phyloP scores from a whole-genome alignment of 805 yeast genomes.

The Ogataea kodamae region DNA sequence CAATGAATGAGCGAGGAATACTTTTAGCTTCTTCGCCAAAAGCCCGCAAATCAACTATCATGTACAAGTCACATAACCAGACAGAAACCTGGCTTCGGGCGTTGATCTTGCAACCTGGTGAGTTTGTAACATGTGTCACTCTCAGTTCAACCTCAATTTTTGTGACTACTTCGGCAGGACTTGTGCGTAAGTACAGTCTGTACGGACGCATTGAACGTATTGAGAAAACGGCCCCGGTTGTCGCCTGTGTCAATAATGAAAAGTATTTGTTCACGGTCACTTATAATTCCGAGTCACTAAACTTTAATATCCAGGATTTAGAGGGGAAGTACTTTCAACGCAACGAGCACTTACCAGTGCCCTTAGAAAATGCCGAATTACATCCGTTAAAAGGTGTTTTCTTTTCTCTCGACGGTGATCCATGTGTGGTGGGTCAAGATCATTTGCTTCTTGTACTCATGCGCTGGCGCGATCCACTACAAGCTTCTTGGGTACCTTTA shows the following conservation, averaged over 20 bases:
- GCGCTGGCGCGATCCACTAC: constrained; percentile 73
- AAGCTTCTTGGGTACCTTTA: constrained; percentile 85
- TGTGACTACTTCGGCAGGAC: constrained; percentile 75
- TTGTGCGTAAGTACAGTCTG: constrained; percentile 63
- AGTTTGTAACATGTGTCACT: constrained; percentile 65
- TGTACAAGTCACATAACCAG: constrained; percentile 67
- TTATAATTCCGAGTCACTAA: constrained; percentile 30
- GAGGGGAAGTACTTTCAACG: constrained; percentile 39
- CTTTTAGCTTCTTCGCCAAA: constrained; percentile 47
- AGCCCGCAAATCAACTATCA: constrained; percentile 32
- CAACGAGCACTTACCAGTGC: constrained; percentile 45
- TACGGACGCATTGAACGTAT: constrained; percentile 71
- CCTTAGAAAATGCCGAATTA: constrained; percentile 12
- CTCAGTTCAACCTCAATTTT: constrained; percentile 58
- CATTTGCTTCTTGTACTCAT: constrained; percentile 67
- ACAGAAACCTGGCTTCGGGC: constrained; percentile 69
- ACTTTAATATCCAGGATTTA: constrained; percentile 36
- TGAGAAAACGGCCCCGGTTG: constrained; percentile 68
- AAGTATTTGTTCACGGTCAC: constrained; percentile 54
- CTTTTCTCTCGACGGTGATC: constrained; percentile 86
- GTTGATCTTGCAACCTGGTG: constrained; percentile 39
- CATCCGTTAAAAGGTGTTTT: constrained; percentile 61
- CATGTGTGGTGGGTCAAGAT: constrained; percentile 78
- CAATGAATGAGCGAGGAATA: constrained; percentile 63
- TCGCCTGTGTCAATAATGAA: constrained; percentile 63